Evolutionary conservation across 1,284 basidiomycete species (phyloP), one percentile per base, ranked within the genome.

Genomic region (Tilletia horrida): DNA sequence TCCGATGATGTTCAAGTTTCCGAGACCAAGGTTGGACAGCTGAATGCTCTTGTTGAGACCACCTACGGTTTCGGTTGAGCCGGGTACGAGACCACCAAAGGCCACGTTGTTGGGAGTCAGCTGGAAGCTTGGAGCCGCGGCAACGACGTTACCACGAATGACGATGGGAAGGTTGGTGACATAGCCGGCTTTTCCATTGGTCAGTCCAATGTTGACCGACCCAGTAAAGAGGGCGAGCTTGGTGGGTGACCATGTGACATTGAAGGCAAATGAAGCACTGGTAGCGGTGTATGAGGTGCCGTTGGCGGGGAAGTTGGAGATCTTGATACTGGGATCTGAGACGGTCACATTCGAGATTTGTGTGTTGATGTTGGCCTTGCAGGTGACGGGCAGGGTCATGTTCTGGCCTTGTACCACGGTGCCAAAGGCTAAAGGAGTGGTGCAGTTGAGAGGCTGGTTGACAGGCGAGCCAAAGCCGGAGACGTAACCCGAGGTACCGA

Each of bases 371-470:
- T 23, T 9, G 14, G 66, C 50, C 25, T 50, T 23, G 48, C 66
- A 67, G 2, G 62, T 59, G 14, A 64, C 66, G 16, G 62, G 50
- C 2, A 64, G 35, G 2, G 66, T 59, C 16, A 50, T 21, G 25
- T 27, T 63, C 25, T 18, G 25, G 6, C 66, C 62, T 13, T 64
- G 23, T 18, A 57, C 40, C 35, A 67, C 62, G 9, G 52, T 64
- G 25, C 66, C 66, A 21, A 59, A 64, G 25, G 3, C 13, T 13
- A 67, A n/a, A 4, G 63, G 29, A 18, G 66, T 3, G 11, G 66
- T 64, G 63, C 66, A 67, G 55, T 64, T 67, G 63, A 67, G 43
- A 1, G 66, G 66, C 52, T 59, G 66, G 57, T 67, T 67, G 67
- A 67, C 63, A 8, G 67, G 67, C 42, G 67, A 25, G 25, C 67